Evolutionary conservation across 768 basidiomycete species (phyloP), one percentile per base, ranked within the genome.

Genomic region (Leccinum disarticulatum): DNA sequence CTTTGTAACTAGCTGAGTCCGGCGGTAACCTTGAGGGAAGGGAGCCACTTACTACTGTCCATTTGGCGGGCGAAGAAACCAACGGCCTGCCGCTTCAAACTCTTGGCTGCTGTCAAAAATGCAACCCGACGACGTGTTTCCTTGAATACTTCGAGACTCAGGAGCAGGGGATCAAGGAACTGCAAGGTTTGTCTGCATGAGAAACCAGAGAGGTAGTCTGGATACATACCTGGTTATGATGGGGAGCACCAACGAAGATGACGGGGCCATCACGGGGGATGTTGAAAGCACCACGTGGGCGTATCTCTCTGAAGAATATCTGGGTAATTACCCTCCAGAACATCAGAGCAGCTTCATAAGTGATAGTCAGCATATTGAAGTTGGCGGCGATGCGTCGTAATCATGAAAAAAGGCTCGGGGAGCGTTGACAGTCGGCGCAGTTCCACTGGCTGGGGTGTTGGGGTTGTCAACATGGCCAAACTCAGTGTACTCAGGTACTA

Each of bases 251-350:
- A 52, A 93, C 93, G 73, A 97, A 95, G 64, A 98, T 92, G 56
- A 96, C 85, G 3, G 96, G 91, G 0, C 94, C 96, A 59, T 91
- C 83, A 58, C 81, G 82, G 27, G 96, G 96, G 60, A 98, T 92
- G 72, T 97, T 92, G 82, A 91, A 98, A 35, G 95, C 91, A 54
- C 96, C 93, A 73, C 96, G 81, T 4, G 95, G 92, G 59, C 96
- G 83, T 67, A 98, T 88, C 77, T 98, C 96, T 65, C 96, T 81
- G 79, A 98, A 98, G 82, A 98, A 98, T 66, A 98, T 87, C 76
- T 91, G 91, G 64, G 91, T 93, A 58, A 96, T 82, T 3, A 82
- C 78, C 58, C 89, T 78, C 92, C 91, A 96, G 76, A 96, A 93
- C 51, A 90, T 71, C 73, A 96, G 85, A 43, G 86, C 86, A 28